Evolutionary conservation across 2,329 filamentous ascomycete genomes (phyloP), one percentile per base, ranked within the genome.

Genomic region (Sarocladiaceae sp.): DNA sequence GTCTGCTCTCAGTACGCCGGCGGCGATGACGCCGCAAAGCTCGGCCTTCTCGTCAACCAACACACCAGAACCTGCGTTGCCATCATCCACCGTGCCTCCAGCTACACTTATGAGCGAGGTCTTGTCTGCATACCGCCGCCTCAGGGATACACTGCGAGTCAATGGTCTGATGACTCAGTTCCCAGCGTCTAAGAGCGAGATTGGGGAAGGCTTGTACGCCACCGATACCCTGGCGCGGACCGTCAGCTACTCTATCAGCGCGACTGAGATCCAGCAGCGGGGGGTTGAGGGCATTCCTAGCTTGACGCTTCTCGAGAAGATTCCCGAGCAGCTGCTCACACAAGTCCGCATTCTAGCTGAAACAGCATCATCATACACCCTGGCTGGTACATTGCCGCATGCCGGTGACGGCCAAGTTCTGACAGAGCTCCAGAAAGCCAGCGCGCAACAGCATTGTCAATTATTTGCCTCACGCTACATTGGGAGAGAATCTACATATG

Each of bases 191-290:
- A 26, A 39, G 11, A 12, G 33, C 12, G 33, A 45, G 9, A 15
- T 21, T 21, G 32, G 21, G 19, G 21, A 45, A 4, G 33, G 24
- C n/a, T 59, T 83, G 4, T 66, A 64, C 45, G 65, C 62, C 18
- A 76, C 74, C 46, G 81, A 85, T 53, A 74, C 75, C 1, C 63
- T 89, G 10, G 76, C 81, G 12, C 73, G 74, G 47, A 71, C 80
- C 2, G 80, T 96, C 12, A 91, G 88, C 2, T 88, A 82, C 59
- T 91, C 90, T 0, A 89, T 98, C 47, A 83, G 89, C 7, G 82
- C 89, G 0, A 82, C 87, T 3, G 93, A 98, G 65, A 95, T 97
- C 51, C 83, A 90, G 50, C 89, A 96, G 60, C 84, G 93, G 54
- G 93, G 93, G 6, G 72, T 88, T 3, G 85, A 88, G 53, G 80